Percentiles rank a stretch among this genome's conserved stretches.
Evolutionary conservation across 2,329 filamentous ascomycete genomes (phyloP).

Genomic region (Cladosporium phlei): DNA sequence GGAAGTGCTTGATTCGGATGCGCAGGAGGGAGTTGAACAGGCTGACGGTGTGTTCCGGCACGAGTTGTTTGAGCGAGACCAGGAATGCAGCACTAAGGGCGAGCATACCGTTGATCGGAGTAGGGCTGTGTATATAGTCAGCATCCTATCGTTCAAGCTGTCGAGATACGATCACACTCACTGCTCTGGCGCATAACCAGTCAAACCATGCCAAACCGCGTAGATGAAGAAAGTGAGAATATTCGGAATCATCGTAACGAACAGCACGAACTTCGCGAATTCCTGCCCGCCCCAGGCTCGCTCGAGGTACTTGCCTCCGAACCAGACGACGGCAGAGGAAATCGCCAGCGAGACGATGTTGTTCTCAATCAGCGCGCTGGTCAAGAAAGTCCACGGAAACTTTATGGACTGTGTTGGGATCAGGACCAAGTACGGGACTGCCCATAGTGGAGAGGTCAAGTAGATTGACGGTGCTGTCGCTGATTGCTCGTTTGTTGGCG

Average conservation of each 20-base stretch:
- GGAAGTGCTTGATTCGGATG: constrained; percentile 79
- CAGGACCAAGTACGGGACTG: constrained; percentile 75
- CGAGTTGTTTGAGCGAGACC: constrained; percentile 93
- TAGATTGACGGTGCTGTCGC: constrained; percentile 32
- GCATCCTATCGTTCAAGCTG: neutral
- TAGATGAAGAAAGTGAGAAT: constrained; percentile 67
- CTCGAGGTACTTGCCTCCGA: constrained; percentile 92
- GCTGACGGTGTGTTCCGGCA: constrained; percentile 93
- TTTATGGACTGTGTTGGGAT: constrained; percentile 76
- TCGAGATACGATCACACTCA: constrained; percentile 41
- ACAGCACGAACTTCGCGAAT: constrained; percentile 81
- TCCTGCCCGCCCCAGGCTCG: constrained; percentile 90
- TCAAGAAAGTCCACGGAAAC: constrained; percentile 90
- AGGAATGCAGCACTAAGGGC: constrained; percentile 89
- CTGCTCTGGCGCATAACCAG: constrained; percentile 57
- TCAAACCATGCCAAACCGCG: constrained; percentile 67
- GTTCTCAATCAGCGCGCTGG: constrained; percentile 83
- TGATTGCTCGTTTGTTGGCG: constrained; percentile 23
- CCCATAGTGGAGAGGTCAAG: constrained; percentile 28
- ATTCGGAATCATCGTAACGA: constrained; percentile 77
- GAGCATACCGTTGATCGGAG: constrained; percentile 81
- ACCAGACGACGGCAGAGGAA: constrained; percentile 74
- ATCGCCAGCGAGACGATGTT: constrained; percentile 83
- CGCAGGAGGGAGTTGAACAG: constrained; percentile 85
- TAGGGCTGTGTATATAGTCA: constrained; percentile 47